phyloP scores from a whole-genome alignment of 2,329 filamentous ascomycete genomes.

The Gnomoniopsis smithogilvyi region DNA sequence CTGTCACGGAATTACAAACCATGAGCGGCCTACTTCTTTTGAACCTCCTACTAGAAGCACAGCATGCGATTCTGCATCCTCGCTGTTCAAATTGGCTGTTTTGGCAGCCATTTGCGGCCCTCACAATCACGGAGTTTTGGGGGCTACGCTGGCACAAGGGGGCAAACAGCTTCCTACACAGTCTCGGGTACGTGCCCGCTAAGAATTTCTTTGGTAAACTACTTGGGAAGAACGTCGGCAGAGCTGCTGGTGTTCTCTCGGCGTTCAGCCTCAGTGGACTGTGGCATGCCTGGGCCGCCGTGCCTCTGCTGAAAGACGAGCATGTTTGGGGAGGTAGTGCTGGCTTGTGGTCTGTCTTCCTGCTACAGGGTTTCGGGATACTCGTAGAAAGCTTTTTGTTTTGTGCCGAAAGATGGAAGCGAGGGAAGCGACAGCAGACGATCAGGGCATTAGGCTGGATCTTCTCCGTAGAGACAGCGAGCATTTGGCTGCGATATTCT shows the following conservation, averaged over 20 bases:
- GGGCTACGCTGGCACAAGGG: slow-evolving; percentile 6
- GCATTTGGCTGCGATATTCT: slow-evolving; percentile 9
- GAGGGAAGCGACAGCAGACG: not conserved
- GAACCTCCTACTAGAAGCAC: slow-evolving; percentile 2
- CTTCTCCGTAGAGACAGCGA: slow-evolving; percentile 5
- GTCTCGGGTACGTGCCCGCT: not conserved
- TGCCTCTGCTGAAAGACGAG: not conserved
- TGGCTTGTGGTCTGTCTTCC: slow-evolving; percentile 2
- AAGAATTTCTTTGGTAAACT: not conserved
- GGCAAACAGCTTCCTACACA: not conserved
- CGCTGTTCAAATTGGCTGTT: slow-evolving; percentile 2
- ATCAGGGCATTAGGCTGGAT: not conserved
- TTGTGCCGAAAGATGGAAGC: not conserved
- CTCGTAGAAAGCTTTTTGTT: not conserved
- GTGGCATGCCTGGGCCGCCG: slow-evolving; percentile 9
- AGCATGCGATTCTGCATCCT: not conserved
- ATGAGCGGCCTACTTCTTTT: not conserved
- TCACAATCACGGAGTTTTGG: slow-evolving; percentile 1
- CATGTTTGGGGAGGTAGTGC: not conserved
- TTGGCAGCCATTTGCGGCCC: not conserved
- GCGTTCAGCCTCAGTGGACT: slow-evolving; percentile 4
- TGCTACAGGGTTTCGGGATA: slow-evolving; percentile 8
- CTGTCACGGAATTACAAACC: not conserved
- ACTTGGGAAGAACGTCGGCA: not conserved
- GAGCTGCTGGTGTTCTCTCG: slow-evolving; percentile 4